These are phyloP conservation scores for Aspergillus thermomutatus DNA, from an alignment of 2,329 filamentous ascomycete genomes.

Conservation along the genomic window DNA sequence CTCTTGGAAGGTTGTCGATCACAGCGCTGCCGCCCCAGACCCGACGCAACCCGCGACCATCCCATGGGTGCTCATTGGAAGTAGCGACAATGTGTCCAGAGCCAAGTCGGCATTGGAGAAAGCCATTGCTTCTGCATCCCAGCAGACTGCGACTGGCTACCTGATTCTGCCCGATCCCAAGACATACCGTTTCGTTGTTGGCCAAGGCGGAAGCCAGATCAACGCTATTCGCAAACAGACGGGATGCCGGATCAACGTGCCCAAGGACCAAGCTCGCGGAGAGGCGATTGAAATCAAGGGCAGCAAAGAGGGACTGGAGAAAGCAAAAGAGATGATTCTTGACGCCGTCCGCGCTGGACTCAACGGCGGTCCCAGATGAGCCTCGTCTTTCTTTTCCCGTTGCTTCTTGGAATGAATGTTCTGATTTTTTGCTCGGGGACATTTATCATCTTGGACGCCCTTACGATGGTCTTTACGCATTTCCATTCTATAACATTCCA, in stretches of 20 bases:
- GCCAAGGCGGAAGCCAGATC: slow-evolving; percentile 83
- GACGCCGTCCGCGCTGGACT: slow-evolving; percentile 63
- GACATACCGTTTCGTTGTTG: slow-evolving; percentile 87
- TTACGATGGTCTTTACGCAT: not conserved
- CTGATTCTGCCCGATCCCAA: slow-evolving; percentile 84
- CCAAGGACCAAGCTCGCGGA: slow-evolving; percentile 67
- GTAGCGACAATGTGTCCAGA: slow-evolving; percentile 73
- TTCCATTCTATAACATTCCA: not conserved
- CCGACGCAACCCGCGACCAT: slow-evolving; percentile 39
- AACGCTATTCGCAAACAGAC: slow-evolving; percentile 90
- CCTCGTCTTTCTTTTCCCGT: not conserved
- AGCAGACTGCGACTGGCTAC: slow-evolving; percentile 68
- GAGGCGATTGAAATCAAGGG: slow-evolving; percentile 92
- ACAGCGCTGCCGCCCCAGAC: slow-evolving; percentile 22
- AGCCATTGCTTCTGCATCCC: slow-evolving; percentile 61
- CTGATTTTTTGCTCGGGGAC: not conserved
- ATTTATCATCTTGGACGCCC: not conserved
- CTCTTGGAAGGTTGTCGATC: slow-evolving; percentile 78
- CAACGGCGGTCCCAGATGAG: slow-evolving; percentile 22
- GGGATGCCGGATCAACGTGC: slow-evolving; percentile 90
- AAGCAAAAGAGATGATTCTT: slow-evolving; percentile 84
- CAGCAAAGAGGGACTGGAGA: slow-evolving; percentile 72
- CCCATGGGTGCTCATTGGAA: slow-evolving; percentile 84
- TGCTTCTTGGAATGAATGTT: not conserved
- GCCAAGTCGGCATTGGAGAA: slow-evolving; percentile 71